phyloP scores from a whole-genome alignment of 108 stramenopile species.

The Fragilaria crotonensis region DNA sequence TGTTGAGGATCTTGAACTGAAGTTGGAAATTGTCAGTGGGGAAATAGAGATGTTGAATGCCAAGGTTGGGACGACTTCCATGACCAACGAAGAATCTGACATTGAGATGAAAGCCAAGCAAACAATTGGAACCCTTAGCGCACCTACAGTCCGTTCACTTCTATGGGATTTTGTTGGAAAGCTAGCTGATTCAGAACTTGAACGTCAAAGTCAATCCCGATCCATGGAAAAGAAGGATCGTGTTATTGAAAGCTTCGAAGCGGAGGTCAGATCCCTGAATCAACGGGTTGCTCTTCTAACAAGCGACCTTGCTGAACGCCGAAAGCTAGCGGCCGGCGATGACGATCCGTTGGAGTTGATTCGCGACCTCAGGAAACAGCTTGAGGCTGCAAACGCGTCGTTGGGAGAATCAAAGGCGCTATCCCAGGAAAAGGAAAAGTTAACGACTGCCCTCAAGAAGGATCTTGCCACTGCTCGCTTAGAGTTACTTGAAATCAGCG shows the following conservation, averaged over 20 bases:
- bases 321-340: conserved; percentile 19
- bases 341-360: conserved; percentile 26
- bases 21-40: conserved; percentile 63
- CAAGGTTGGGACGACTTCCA: conserved; percentile 25
- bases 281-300: conserved; percentile 30
- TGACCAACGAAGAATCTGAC: conserved; percentile 18
- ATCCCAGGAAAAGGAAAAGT: too few species aligned
- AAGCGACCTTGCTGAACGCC: conserved; percentile 34
- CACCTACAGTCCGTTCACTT: conserved; percentile 47
- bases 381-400: too few species aligned
- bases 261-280: conserved; percentile 45
- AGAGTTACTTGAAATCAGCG: conserved; percentile 32
- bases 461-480: too few species aligned
- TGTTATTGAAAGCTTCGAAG: conserved; percentile 58
- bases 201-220: background rate
- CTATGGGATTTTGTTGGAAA: conserved; percentile 54
- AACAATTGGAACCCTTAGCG: conserved; percentile 42
- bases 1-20: conserved; percentile 65
- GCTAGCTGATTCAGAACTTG: conserved; percentile 35
- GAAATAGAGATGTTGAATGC: conserved; percentile 52
- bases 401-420: too few species aligned
- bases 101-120: conserved; percentile 26
- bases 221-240: conserved; percentile 45
- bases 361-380: too few species aligned
- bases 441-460: too few species aligned